phyloP scores from a whole-genome alignment of 345 rosid species.

The Hypericum androsaemum region DNA sequence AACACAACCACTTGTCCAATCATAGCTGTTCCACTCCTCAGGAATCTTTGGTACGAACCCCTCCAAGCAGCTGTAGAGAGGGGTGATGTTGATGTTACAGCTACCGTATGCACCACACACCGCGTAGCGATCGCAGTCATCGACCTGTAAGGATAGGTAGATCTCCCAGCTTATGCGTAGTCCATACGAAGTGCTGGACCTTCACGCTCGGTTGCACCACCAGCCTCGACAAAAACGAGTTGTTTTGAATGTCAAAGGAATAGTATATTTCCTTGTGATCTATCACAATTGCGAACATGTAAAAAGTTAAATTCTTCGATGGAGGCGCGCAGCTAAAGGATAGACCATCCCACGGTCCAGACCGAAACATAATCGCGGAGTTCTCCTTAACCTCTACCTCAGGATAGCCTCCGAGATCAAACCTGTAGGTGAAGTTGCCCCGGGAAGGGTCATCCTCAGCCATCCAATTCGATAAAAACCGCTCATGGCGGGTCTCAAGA shows the following conservation, averaged over 20 bases:
- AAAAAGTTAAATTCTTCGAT: slow-evolving; percentile 1
- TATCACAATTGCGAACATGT: slow-evolving; percentile 1
- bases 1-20: slow-evolving; percentile 2
- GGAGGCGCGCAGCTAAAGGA: slow-evolving; percentile 8
- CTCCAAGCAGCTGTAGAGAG: neutral
- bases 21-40: neutral
- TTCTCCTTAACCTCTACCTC: neutral
- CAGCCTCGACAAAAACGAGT: neutral
- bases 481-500: slow-evolving; percentile 3
- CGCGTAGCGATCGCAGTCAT: neutral
- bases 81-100: neutral
- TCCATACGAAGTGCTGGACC: neutral
- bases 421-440: slow-evolving; percentile 2
- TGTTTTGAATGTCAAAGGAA: slow-evolving; percentile 1
- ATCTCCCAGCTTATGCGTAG: neutral
- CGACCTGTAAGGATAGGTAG: neutral
- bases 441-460: slow-evolving; percentile 5
- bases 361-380: neutral
- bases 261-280: slow-evolving; percentile 5
- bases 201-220: neutral
- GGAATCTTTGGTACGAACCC: neutral
- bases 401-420: slow-evolving; percentile 11
- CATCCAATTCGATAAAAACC: slow-evolving; percentile 9
- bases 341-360: slow-evolving; percentile 12
- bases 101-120: slow-evolving; percentile 1